Base-by-base conservation (phyloP, 1,284 basidiomycete genomes). In the Cystobasidiaceae sp. region DNA sequence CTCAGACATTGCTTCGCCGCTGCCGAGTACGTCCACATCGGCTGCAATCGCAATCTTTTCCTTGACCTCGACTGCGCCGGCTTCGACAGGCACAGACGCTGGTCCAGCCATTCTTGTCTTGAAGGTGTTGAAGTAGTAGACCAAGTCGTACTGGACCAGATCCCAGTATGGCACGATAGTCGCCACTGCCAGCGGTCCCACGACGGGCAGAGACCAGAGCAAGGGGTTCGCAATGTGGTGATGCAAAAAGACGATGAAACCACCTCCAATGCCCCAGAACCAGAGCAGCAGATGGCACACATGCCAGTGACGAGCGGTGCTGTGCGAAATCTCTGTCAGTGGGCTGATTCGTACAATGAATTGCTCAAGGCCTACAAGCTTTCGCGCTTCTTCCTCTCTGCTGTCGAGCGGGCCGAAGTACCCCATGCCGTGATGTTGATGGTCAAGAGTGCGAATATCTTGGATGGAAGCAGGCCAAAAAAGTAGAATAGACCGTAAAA, bases 381-480 rank as follows among this genome's bases (percentile, higher is more conserved):
- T 25, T 52, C 50, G 37, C 50, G 9, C 27, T n/a, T 30, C 28
- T 52, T 52, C 9, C 32, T 33, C 50, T 52, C 50, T n/a, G 50
- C 33, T 25, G 50, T 39, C 4, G 50, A 52, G 30, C 50, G 50
- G 2, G 50, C 50, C 5, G 50, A 52, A 5, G 50, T 52, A 17
- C 50, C 50, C 50, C 50, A 52, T 3, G 50, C 50, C 11, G 50
- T 52, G 33, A 52, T 37, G 33, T 52, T 52, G n/a, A 52, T 52
- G 4, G 50, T 52, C 9, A 52, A 21, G 7, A 52, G 50, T 23
- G 50, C 50, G 19, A 52, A 52, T 15, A 52, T 52, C 19, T 52
- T 52, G n/a, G 50, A 52, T 6, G 50, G 50, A 32, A 52, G 21
- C 9, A 52, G 50, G 19, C 50, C 50, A 17, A 52, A 52, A 37